Evolutionary conservation across 176 grass and related monocot genomes (phyloP), one percentile per base, ranked within the genome.

Genomic region (Lolium multiflorum): DNA sequence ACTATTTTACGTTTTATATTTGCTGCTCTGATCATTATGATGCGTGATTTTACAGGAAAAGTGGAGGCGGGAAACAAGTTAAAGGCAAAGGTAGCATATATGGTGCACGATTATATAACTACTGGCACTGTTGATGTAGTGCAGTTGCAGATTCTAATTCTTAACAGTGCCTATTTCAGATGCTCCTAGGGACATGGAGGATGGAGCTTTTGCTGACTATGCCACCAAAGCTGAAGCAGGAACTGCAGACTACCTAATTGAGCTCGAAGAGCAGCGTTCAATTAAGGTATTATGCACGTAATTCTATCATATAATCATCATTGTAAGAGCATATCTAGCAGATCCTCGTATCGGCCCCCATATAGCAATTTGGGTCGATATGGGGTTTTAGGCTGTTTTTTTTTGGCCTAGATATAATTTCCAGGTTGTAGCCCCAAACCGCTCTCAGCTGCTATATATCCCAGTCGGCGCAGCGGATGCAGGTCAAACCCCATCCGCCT

Each of bases 191-290:
- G 89, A 95, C 84, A 31, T 84, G 62, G 96, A 98, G 85, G 79
- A 87, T 54, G 91, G 89, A 75, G 63, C 64, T 77, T 84, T 56
- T 71, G n/a, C 60, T 9, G 86, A 92, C 24, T 11, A 85, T 63
- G 21, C 3, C 46, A 41, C 58, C 51, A 95, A 44, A 81, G 91
- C 93, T 66, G 61, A 98, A 87, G 88, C 83, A 87, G 93, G 96
- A 79, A 98, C 96, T 14, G 89, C 88, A 71, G 88, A 98, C 78
- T 95, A 85, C 56, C 91, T 98, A 35, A 83, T 92, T 6, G 71
- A 92, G 63, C 81, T 98, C 2, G 93, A 98, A 87, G 91, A 88
- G 4, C 82, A 54, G 61, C 92, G 91, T 75, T 98, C 96, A 21
- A 92, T 95, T 54, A 98, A 98, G 96, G 93, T 35, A 35, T 43